Percentiles rank a stretch among this genome's conserved stretches.
Evolutionary conservation across 352 stramenopile species (phyloP).

Genomic region (Thraustochytrium striatum): DNA sequence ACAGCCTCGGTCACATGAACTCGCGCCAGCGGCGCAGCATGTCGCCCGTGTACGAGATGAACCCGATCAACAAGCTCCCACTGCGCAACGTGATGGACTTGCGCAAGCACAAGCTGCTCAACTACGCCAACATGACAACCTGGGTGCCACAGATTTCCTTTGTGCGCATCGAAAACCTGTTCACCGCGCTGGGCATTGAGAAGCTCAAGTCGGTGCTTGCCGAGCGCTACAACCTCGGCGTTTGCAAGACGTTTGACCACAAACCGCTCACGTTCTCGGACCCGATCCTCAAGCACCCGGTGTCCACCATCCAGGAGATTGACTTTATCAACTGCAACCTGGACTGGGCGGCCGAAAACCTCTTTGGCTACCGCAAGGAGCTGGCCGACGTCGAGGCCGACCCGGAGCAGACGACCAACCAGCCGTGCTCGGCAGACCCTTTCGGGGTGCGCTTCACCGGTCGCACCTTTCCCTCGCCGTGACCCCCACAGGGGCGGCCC

Average conservation of each 20-base stretch:
- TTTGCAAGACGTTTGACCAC: not conserved
- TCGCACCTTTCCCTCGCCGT: not conserved
- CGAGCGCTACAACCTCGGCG: not conserved
- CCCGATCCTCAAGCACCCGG: not conserved
- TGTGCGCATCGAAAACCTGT: slow-evolving; percentile 24
- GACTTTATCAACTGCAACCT: slow-evolving; percentile 41
- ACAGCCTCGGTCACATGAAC: slow-evolving; percentile 3
- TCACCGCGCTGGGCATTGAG: not conserved
- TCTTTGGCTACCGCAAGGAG: slow-evolving; percentile 22
- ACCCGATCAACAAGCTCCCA: slow-evolving; percentile 12
- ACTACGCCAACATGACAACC: slow-evolving; percentile 48
- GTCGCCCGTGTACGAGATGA: slow-evolving; percentile 35
- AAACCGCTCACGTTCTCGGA: not conserved
- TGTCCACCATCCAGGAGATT: not conserved
- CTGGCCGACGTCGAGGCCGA: not conserved
- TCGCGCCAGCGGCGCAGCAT: not conserved
- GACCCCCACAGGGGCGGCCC: too few species aligned
- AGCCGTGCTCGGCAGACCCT: slow-evolving; percentile 10
- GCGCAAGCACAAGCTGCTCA: slow-evolving; percentile 46
- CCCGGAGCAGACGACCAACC: not conserved
- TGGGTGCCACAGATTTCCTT: slow-evolving; percentile 43
- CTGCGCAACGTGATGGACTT: slow-evolving; percentile 28
- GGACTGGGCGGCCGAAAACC: slow-evolving; percentile 22
- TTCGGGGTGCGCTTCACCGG: not conserved
- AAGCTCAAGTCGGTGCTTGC: not conserved